Conservation (phyloP, 108 stramenopile species). For the Cyclotella kingstonii region DNA sequence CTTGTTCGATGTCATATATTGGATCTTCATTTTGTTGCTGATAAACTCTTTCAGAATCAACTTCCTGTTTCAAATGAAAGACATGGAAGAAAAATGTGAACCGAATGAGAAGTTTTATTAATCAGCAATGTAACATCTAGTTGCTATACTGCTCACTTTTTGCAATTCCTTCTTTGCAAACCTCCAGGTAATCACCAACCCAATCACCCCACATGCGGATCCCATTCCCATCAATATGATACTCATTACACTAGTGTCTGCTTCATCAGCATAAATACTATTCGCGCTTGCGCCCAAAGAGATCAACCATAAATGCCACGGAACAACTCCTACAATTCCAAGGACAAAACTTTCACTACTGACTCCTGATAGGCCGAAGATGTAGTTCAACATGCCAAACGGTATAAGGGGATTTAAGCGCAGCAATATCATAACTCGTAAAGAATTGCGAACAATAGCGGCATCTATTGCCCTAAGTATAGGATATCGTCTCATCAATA, state of each 20-base stretch:
- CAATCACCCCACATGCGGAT: conserved; percentile 27
- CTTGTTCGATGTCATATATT: conserved; percentile 11
- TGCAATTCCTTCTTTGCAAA: conserved; percentile 48
- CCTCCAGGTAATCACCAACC: conserved; percentile 40
- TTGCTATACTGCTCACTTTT: conserved; percentile 14
- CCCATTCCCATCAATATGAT: conserved; percentile 27
- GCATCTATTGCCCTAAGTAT: conserved; percentile 34
- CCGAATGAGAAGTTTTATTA: neutral
- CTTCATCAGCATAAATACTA: neutral
- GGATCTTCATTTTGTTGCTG: conserved; percentile 4
- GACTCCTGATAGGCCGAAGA: conserved; percentile 40
- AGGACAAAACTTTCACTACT: conserved; percentile 13
- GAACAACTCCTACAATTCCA: conserved; percentile 28
- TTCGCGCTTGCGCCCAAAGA: conserved; percentile 29
- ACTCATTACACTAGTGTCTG: conserved; percentile 1
- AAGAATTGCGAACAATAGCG: conserved; percentile 26
- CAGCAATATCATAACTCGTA: conserved; percentile 37
- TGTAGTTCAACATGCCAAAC: conserved; percentile 40
- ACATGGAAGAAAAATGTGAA: neutral
- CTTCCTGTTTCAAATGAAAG: conserved; percentile 1
- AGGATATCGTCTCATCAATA: conserved; percentile 34
- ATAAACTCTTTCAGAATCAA: neutral
- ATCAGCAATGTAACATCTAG: neutral
- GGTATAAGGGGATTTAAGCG: conserved; percentile 36
- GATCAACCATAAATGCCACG: conserved; percentile 39